Percentiles rank a stretch among this genome's conserved stretches.
Evolutionary conservation across 768 basidiomycete genomes (phyloP).

Genomic region (Russula abietina): DNA sequence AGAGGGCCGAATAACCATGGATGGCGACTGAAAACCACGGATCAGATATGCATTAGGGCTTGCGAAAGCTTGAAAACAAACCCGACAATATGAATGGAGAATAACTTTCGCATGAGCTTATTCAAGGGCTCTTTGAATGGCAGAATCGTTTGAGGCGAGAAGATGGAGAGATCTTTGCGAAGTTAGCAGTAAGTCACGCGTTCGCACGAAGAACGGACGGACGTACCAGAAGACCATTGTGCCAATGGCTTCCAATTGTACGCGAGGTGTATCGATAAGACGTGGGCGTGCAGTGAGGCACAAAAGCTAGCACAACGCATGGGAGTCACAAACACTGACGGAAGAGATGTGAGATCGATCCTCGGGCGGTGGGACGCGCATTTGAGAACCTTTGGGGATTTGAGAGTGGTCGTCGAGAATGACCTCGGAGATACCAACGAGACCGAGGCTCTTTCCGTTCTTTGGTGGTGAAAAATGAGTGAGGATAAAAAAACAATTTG

Average conservation of each 20-base stretch:
- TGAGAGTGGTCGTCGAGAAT: constrained; percentile 1
- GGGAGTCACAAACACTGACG: constrained; percentile 37
- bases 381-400: constrained; percentile 16
- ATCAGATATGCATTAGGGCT: constrained; percentile 5
- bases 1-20: constrained; percentile 71
- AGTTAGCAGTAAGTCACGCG: constrained; percentile 11
- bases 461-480: constrained; percentile 30
- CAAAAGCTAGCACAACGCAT: constrained; percentile 18
- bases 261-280: constrained; percentile 37
- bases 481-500: background rate
- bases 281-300: constrained; percentile 29
- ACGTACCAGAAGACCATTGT: constrained; percentile 4
- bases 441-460: constrained; percentile 37
- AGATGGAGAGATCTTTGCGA: constrained; percentile 15
- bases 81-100: constrained; percentile 19
- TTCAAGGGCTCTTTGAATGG: constrained; percentile 19
- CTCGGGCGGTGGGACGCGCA: background rate
- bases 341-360: constrained; percentile 37
- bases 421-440: constrained; percentile 19
- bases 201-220: constrained; percentile 50
- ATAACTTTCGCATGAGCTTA: constrained; percentile 9
- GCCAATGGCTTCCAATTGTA: constrained; percentile 36
- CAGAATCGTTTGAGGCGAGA: constrained; percentile 16
- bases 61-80: constrained; percentile 10
- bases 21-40: constrained; percentile 48